Percentiles rank a stretch among this genome's conserved stretches.
Evolutionary conservation across 306 rosid species (phyloP).

Genomic region (Neltuma alba): DNA sequence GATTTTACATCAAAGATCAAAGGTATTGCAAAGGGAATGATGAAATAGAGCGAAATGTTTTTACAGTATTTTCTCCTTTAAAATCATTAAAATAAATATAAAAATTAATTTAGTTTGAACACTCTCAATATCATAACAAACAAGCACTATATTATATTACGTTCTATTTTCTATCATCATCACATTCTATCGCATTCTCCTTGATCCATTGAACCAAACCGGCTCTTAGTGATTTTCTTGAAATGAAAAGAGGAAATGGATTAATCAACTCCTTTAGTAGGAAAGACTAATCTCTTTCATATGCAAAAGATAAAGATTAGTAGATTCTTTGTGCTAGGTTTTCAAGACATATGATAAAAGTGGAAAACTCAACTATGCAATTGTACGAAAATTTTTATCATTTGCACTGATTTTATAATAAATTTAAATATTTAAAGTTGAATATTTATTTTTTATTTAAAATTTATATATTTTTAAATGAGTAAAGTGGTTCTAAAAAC

Average conservation of each 20-base stretch:
- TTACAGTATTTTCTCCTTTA: no score
- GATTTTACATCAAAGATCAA: no score
- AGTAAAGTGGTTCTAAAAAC: background rate
- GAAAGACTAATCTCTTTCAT: background rate
- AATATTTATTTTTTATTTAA: no score
- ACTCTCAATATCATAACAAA: no score
- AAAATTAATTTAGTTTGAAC: no score
- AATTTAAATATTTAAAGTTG: background rate
- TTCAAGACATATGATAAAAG: background rate
- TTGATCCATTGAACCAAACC: no score
- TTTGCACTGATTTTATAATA: background rate
- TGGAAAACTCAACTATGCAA: background rate
- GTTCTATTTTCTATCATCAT: no score
- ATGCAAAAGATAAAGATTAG: no score
- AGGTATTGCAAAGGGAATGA: background rate
- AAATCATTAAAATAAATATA: no score
- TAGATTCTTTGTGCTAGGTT: background rate
- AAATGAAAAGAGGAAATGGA: background rate
- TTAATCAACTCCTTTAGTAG: background rate
- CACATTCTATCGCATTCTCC: no score
- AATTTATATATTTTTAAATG: no score
- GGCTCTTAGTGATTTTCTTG: background rate
- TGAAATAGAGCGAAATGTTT: background rate
- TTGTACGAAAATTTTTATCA: background rate
- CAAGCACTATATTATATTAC: no score